phyloP scores from a whole-genome alignment of 345 rosid species.

The Conringia planisiliqua region DNA sequence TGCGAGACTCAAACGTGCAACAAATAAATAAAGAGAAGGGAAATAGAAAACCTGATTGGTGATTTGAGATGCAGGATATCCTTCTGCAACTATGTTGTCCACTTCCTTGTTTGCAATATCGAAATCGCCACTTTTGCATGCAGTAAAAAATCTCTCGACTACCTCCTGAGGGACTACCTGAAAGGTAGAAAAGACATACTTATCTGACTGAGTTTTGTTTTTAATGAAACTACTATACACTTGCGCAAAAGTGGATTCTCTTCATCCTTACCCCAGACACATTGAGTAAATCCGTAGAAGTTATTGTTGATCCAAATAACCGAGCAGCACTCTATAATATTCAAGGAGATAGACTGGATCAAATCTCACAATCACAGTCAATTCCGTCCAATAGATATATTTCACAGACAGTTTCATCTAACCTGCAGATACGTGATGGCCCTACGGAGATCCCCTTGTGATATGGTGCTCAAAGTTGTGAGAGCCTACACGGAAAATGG shows the following conservation, averaged over 20 bases:
- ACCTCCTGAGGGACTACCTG: conserved; percentile 79
- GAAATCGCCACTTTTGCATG: conserved; percentile 85
- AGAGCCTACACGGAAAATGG: conserved; percentile 54
- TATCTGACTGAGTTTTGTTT: not conserved
- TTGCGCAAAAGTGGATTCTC: not conserved
- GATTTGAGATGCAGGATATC: conserved; percentile 88
- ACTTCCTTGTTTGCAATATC: conserved; percentile 91
- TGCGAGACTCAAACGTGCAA: not conserved
- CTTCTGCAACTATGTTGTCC: conserved; percentile 71
- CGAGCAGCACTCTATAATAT: conserved; percentile 90
- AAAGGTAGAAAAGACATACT: conserved; percentile 3
- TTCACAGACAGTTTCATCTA: conserved; percentile 9
- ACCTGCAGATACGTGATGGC: conserved; percentile 97
- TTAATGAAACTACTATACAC: not conserved
- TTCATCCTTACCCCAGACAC: conserved; percentile 83
- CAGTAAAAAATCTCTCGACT: conserved; percentile 50
- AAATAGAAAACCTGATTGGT: conserved; percentile 58
- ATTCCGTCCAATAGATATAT: not conserved
- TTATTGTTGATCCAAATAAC: conserved; percentile 82
- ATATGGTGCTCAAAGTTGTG: conserved; percentile 75
- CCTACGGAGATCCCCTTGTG: conserved; percentile 97
- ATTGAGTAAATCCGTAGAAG: conserved; percentile 64
- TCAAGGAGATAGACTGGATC: not conserved
- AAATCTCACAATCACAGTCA: not conserved
- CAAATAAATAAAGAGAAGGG: not conserved